Percentiles rank a stretch among this genome's conserved stretches.
phyloP scores from a whole-genome alignment of 331 rosid species.

The Acacia pycnantha region DNA sequence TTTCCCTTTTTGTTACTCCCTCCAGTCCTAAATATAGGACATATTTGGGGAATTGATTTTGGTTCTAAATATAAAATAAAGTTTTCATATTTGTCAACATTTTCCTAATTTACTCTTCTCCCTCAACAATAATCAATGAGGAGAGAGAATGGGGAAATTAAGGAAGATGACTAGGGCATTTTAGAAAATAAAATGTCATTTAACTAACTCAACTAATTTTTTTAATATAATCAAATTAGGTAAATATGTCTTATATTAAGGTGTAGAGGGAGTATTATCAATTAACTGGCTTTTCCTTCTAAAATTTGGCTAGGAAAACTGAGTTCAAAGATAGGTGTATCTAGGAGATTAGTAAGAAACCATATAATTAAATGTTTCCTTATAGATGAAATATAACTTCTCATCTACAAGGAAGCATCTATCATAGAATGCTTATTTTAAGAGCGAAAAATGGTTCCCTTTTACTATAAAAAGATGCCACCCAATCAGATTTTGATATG shows the following conservation, averaged over 20 bases:
- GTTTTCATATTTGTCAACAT: too few relatives aligned
- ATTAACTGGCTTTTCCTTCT: neutral
- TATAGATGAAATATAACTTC: neutral
- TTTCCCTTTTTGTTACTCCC: neutral
- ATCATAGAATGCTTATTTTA: neutral
- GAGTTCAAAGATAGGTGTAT: neutral
- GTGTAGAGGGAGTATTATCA: too few relatives aligned
- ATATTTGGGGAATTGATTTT: too few relatives aligned
- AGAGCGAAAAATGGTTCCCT: slow-evolving; percentile 13
- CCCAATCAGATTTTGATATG: neutral
- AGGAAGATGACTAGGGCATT: too few relatives aligned
- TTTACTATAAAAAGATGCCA: neutral
- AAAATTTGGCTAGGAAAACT: neutral
- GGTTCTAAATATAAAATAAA: too few relatives aligned
- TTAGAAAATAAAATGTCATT: too few relatives aligned
- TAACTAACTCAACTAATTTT: neutral
- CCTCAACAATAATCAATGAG: too few relatives aligned
- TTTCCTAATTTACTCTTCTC: too few relatives aligned
- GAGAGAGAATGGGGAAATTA: too few relatives aligned
- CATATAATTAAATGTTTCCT: neutral
- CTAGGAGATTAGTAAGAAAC: neutral
- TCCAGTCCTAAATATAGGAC: too few relatives aligned
- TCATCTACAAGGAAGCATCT: neutral
- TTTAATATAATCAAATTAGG: neutral
- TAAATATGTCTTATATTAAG: too few relatives aligned